Conservation (phyloP, 2,329 filamentous ascomycete genomes). For the Huntiella abstrusa region DNA sequence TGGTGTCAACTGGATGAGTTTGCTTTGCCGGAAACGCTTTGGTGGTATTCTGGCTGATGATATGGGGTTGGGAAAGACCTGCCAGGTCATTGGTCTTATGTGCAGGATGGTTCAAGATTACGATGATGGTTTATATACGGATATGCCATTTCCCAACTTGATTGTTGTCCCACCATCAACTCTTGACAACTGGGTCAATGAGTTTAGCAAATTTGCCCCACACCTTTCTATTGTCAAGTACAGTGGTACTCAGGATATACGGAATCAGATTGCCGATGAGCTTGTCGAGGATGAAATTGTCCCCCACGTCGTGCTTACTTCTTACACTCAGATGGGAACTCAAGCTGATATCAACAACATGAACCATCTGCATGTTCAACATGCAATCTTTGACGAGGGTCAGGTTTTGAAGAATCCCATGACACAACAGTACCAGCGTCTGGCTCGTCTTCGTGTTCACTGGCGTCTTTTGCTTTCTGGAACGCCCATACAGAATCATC, state of each 20-base stretch:
- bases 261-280: constrained; percentile 46
- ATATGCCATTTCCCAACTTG: constrained; percentile 50
- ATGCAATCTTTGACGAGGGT: constrained; percentile 76
- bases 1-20: constrained; percentile 81
- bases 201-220: constrained; percentile 77
- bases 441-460: constrained; percentile 57
- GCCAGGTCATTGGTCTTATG: constrained; percentile 84
- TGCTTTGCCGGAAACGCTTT: constrained; percentile 61
- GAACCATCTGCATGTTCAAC: constrained; percentile 28
- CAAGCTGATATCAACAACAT: constrained; percentile 32
- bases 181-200: constrained; percentile 84
- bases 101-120: constrained; percentile 59
- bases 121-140: constrained; percentile 16
- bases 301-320: constrained; percentile 41
- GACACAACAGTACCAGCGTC: constrained; percentile 61
- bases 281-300: constrained; percentile 32
- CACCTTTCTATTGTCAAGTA: constrained; percentile 54
- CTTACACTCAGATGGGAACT: constrained; percentile 39
- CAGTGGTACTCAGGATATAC: constrained; percentile 45
- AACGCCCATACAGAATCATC: constrained; percentile 85
- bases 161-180: constrained; percentile 87
- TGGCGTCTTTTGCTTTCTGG: constrained; percentile 72
- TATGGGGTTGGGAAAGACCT: constrained; percentile 94
- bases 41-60: constrained; percentile 92
- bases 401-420: constrained; percentile 81